Evolutionary conservation across 2,329 filamentous ascomycete genomes (phyloP).

Genomic region (Pyrenophora tritici-repentis): DNA sequence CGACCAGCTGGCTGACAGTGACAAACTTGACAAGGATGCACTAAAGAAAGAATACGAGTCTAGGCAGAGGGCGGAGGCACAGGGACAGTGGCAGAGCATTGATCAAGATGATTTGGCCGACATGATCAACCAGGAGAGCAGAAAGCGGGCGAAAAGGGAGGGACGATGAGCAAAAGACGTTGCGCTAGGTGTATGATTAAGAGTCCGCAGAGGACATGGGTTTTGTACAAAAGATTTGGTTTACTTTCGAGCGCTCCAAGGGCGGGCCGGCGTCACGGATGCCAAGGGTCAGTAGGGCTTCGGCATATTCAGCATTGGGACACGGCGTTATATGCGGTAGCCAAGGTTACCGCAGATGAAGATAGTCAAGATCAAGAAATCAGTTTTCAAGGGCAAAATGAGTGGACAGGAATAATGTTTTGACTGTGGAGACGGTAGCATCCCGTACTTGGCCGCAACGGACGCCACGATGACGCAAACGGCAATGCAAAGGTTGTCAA

Average conservation of each 20-base stretch:
- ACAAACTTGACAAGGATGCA: conserved; percentile 83
- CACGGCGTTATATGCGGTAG: conserved; percentile 30
- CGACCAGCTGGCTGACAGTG: conserved; percentile 74
- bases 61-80: conserved; percentile 65
- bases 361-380: conserved; percentile 34
- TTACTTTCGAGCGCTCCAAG: conserved; percentile 23
- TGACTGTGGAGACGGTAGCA: conserved; percentile 9
- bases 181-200: conserved; percentile 46
- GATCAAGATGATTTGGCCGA: conserved; percentile 90
- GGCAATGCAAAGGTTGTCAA: conserved; percentile 2
- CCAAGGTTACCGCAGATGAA: conserved; percentile 28
- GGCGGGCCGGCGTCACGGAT: conserved; percentile 30
- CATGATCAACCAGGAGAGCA: conserved; percentile 92
- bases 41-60: conserved; percentile 79
- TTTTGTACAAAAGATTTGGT: conserved; percentile 31
- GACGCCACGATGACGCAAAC: conserved; percentile 4
- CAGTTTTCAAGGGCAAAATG: conserved; percentile 11
- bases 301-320: conserved; percentile 29
- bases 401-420: conserved; percentile 11
- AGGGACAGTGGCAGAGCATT: conserved; percentile 69
- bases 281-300: conserved; percentile 19
- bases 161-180: conserved; percentile 78
- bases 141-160: conserved; percentile 88
- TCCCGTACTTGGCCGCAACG: background rate
- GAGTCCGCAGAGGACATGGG: conserved; percentile 12